Conservation (phyloP, 2,329 filamentous ascomycete genomes). For the Endoconidiophora polonica region DNA sequence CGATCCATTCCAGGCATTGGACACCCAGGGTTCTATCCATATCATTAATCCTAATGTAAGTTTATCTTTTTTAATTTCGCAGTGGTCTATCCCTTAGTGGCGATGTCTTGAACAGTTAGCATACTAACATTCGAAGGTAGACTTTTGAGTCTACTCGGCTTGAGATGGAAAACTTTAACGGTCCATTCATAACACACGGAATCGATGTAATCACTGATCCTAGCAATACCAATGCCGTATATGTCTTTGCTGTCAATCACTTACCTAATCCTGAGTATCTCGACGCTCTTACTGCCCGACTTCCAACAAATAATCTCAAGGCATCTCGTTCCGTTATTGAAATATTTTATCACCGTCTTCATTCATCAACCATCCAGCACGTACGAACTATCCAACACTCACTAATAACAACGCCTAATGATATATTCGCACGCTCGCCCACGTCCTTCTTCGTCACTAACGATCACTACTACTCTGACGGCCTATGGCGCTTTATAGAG, state of each 20-base stretch:
- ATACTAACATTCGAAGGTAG: conserved; percentile 17
- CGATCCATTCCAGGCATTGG: conserved; percentile 21
- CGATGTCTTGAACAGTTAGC: not conserved
- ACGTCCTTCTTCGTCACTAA: conserved; percentile 41
- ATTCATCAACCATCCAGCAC: conserved; percentile 25
- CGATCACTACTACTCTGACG: conserved; percentile 37
- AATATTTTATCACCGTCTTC: conserved; percentile 36
- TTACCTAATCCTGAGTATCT: conserved; percentile 29
- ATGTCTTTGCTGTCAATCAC: conserved; percentile 46
- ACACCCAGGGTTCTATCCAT: conserved; percentile 29
- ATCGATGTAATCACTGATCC: conserved; percentile 41
- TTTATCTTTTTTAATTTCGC: not conserved
- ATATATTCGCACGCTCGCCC: conserved; percentile 32
- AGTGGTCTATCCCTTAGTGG: not conserved
- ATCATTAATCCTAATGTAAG: conserved; percentile 36
- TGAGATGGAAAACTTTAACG: conserved; percentile 31
- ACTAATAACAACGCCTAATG: conserved; percentile 40
- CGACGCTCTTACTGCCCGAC: conserved; percentile 5
- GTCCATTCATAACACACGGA: conserved; percentile 40
- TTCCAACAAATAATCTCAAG: conserved; percentile 14
- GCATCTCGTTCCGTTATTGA: conserved; percentile 33
- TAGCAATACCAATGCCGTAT: conserved; percentile 27
- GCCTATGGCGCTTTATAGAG: conserved; percentile 30
- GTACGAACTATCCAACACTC: conserved; percentile 36
- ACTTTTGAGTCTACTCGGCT: conserved; percentile 30